Evolutionary conservation across 2,329 filamentous ascomycete species (phyloP).

Genomic region (Ustilaginoidea virens): DNA sequence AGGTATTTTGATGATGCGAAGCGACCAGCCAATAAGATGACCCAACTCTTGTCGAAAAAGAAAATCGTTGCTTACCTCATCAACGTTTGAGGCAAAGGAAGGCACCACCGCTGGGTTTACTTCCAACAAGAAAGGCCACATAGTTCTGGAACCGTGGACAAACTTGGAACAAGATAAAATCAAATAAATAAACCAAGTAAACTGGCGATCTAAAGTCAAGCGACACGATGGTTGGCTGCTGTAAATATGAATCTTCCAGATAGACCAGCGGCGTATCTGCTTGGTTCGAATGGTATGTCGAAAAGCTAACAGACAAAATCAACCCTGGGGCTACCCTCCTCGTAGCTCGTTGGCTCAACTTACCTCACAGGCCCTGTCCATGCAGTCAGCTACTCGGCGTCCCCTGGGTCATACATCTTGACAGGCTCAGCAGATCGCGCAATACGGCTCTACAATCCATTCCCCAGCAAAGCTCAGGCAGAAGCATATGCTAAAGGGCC

Average conservation of each 20-base stretch:
- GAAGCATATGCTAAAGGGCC: constrained; percentile 10
- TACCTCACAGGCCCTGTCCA: constrained; percentile 47
- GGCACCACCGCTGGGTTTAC: too few relatives aligned
- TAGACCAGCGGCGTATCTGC: constrained; percentile 36
- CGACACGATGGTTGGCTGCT: too few relatives aligned
- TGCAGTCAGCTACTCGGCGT: constrained; percentile 56
- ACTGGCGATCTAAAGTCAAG: too few relatives aligned
- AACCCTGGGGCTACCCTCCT: neutral
- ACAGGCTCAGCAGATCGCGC: constrained; percentile 75
- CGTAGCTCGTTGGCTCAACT: neutral
- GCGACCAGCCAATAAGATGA: too few relatives aligned
- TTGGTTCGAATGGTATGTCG: constrained; percentile 40
- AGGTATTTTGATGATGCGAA: too few relatives aligned
- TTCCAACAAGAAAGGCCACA: too few relatives aligned
- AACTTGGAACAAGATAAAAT: too few relatives aligned
- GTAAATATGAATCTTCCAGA: constrained; percentile 34
- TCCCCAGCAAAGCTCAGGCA: constrained; percentile 26
- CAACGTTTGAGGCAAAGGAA: too few relatives aligned
- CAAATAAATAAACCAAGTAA: too few relatives aligned
- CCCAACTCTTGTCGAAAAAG: too few relatives aligned
- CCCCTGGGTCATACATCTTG: constrained; percentile 62
- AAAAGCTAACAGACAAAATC: neutral
- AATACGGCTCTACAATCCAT: constrained; percentile 75
- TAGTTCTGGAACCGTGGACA: too few relatives aligned
- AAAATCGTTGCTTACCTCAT: too few relatives aligned